Conservation (phyloP, 2,329 filamentous ascomycete species). For the Tolypocladium tropicale region DNA sequence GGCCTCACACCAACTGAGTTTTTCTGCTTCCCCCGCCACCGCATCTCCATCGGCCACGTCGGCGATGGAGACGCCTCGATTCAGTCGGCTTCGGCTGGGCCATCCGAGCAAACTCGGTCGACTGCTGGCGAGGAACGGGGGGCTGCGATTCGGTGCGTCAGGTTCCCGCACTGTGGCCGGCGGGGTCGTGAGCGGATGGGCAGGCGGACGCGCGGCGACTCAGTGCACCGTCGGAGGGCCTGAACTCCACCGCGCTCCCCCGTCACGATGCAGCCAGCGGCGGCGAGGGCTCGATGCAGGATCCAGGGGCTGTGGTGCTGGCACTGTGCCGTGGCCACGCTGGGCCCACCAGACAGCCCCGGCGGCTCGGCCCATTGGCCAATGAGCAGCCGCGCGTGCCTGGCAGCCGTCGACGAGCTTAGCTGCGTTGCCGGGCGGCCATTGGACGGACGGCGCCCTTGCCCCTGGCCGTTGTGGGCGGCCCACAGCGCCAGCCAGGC, state of each 20-base stretch:
- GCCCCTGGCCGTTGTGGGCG: neutral
- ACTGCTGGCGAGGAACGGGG: neutral
- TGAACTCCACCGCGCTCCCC: neutral
- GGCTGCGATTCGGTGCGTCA: neutral
- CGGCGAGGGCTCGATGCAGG: neutral
- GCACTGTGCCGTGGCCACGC: neutral
- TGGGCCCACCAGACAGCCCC: neutral
- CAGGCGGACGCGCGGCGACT: neutral
- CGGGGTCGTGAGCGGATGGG: neutral
- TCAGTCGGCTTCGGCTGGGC: neutral
- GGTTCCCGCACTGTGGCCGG: neutral
- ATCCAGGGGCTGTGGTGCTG: neutral
- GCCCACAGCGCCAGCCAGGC: neutral
- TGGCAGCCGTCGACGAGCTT: neutral
- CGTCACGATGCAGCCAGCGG: neutral
- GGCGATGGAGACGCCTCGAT: neutral
- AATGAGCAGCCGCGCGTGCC: constrained; percentile 3
- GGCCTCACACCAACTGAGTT: constrained; percentile 4
- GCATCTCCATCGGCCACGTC: neutral
- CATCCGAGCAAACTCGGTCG: neutral
- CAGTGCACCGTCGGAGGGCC: neutral
- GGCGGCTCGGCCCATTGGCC: neutral
- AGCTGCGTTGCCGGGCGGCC: neutral
- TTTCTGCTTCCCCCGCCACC: neutral
- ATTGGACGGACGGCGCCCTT: constrained; percentile 1